Conservation (phyloP, 768 basidiomycete genomes). For the Naganishia kalamii region DNA sequence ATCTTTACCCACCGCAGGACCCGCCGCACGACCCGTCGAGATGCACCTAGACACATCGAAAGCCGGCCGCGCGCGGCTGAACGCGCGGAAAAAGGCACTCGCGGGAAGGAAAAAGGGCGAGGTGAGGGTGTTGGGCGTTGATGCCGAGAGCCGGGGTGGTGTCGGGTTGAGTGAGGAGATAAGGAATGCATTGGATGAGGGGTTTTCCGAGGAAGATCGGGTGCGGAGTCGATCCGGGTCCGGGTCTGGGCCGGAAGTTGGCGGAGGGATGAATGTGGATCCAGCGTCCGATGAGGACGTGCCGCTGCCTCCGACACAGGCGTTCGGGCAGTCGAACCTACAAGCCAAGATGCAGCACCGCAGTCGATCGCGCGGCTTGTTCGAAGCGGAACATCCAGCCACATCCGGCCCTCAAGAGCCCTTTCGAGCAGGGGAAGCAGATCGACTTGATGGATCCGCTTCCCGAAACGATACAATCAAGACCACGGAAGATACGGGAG, state of each 20-base stretch:
- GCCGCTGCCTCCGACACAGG: slow-evolving; percentile 1
- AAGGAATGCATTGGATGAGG: slow-evolving; percentile 4
- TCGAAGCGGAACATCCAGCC: no score
- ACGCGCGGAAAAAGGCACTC: slow-evolving; percentile 12
- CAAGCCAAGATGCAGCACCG: slow-evolving; percentile 3
- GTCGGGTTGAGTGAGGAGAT: slow-evolving; percentile 10
- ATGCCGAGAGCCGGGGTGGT: slow-evolving; percentile 12
- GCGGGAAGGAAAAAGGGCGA: slow-evolving; percentile 2
- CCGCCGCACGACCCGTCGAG: neutral
- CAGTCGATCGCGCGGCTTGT: neutral
- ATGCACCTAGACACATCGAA: slow-evolving; percentile 1
- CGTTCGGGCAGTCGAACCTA: slow-evolving; percentile 2
- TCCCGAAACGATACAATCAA: slow-evolving; percentile 6
- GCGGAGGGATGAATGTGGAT: neutral
- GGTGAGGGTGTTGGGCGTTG: slow-evolving; percentile 7
- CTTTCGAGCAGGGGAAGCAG: slow-evolving; percentile 25
- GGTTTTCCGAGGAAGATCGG: neutral
- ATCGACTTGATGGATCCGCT: slow-evolving; percentile 22
- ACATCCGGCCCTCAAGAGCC: slow-evolving; percentile 12
- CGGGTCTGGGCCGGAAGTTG: neutral
- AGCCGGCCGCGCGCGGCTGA: slow-evolving; percentile 2
- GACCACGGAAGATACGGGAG: slow-evolving; percentile 2
- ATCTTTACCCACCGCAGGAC: neutral
- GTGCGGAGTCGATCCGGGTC: neutral
- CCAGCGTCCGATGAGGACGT: neutral